Base-by-base conservation (phyloP, 1,139 yeast genomes). In the Candida smagusa region DNA sequence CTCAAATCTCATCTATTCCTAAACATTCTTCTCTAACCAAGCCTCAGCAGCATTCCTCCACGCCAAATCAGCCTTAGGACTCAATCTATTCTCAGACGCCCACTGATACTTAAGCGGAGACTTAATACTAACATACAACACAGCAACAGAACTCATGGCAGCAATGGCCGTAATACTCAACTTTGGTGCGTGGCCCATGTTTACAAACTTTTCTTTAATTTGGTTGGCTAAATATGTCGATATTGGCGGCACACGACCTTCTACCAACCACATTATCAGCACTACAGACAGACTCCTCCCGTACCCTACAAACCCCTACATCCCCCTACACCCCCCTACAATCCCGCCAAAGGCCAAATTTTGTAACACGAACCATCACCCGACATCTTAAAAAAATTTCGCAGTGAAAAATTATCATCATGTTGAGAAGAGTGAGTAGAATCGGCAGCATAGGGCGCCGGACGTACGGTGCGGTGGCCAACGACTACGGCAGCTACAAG, bases 31-130 rank as follows among this genome's bases (percentile, higher is more conserved):
- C 38, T 70, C 72, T 43, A 71, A 61, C 77, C 77, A 71, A 48
- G 66, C 63, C 42, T 67, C 66, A 32, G 76, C 68, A 39, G 73
- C 68, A 47, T 64, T 68, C 62, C 77, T 70, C 74, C 74, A 71
- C n/a, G 76, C 74, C 49, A 70, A 66, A 43, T 71, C 77, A 31
- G 76, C 74, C 56, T 71, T 71, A 30, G 77, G 77, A 50, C 73
- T 68, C 43, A 68, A 48, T 57, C 75, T 65, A 53, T 61, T 68
- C 46, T 69, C 74, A 33, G 61, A 52, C 34, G 64, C 63, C 65
- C 64, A 69, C 48, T 62, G 58, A 54, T 71, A 65, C 48, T 71
- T 71, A 48, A 65, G 58, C 19, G 77, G 77, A 5, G 76, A 68
- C 53, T 71, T 71, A 55, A 71, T 56, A 40, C 51, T 52, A 19